Evolutionary conservation across 2,329 filamentous ascomycete genomes (phyloP).

Genomic region (Curvularia sp.): DNA sequence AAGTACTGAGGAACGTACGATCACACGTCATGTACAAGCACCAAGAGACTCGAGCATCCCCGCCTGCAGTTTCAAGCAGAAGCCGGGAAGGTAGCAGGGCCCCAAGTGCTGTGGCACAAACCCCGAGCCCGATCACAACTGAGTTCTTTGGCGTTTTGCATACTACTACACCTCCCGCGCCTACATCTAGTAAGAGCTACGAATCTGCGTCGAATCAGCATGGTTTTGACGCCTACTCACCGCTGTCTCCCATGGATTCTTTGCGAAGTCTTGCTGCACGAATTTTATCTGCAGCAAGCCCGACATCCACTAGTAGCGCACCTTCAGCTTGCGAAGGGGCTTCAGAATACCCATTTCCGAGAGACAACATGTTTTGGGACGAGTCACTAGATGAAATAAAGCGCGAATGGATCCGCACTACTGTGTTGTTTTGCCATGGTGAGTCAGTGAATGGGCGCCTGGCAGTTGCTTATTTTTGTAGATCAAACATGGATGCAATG

Average conservation of each 20-base stretch:
- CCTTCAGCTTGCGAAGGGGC: conserved; percentile 31
- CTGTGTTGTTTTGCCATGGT: conserved; percentile 35
- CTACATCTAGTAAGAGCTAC: conserved; percentile 13
- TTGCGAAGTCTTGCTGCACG: conserved; percentile 34
- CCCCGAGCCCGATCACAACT: conserved; percentile 32
- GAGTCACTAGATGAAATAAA: conserved; percentile 35
- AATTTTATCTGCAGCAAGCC: conserved; percentile 35
- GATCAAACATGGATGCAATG: conserved; percentile 40
- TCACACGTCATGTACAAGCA: conserved; percentile 51
- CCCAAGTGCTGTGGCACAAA: conserved; percentile 21
- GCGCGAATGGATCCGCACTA: conserved; percentile 33
- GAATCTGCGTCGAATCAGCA: conserved; percentile 29
- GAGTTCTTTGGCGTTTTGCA: conserved; percentile 23
- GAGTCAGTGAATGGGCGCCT: neutral
- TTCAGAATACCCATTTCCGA: conserved; percentile 38
- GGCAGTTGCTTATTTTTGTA: conserved; percentile 16
- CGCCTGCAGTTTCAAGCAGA: conserved; percentile 24
- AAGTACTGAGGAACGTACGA: conserved; percentile 46
- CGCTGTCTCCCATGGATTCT: conserved; percentile 29
- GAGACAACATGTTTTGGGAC: conserved; percentile 1
- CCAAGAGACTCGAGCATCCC: conserved; percentile 30
- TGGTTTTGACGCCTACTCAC: conserved; percentile 27
- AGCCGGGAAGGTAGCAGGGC: conserved; percentile 28
- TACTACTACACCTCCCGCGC: conserved; percentile 22
- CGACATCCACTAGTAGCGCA: conserved; percentile 31